Conservation (phyloP, 768 basidiomycete genomes). For the Suillus discolor region DNA sequence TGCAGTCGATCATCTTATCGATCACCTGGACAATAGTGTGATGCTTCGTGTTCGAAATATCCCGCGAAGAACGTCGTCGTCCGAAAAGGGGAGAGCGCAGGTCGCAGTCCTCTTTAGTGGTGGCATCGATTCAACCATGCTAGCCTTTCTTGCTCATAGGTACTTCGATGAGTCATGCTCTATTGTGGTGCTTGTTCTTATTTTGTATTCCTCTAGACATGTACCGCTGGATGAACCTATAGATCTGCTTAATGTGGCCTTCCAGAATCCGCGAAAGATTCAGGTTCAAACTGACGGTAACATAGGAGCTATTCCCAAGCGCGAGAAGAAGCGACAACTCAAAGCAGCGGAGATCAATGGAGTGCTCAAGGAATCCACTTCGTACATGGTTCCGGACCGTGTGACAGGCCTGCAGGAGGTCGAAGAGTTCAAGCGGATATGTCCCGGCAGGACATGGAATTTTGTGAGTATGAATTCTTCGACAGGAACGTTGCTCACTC, state of each 20-base stretch:
- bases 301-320: constrained; percentile 44
- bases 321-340: constrained; percentile 39
- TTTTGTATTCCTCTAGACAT: constrained; percentile 48
- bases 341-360: constrained; percentile 8
- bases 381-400: constrained; percentile 89
- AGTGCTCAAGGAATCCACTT: constrained; percentile 16
- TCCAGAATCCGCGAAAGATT: constrained; percentile 90
- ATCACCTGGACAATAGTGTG: constrained; percentile 66
- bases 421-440: constrained; percentile 74
- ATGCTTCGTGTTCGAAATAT: constrained; percentile 69
- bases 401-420: constrained; percentile 77
- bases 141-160: constrained; percentile 82
- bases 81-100: constrained; percentile 45
- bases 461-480: constrained; percentile 55
- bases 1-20: constrained; percentile 53
- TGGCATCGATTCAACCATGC: constrained; percentile 88
- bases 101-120: constrained; percentile 93
- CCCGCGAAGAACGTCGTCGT: constrained; percentile 49
- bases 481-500: constrained; percentile 2
- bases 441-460: constrained; percentile 85
- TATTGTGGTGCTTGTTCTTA: neutral
- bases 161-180: constrained; percentile 32
- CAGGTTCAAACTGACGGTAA: constrained; percentile 50
- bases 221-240: constrained; percentile 79
- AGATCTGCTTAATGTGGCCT: constrained; percentile 91